phyloP scores from a whole-genome alignment of 768 basidiomycete genomes.

The Pholiota conissans region DNA sequence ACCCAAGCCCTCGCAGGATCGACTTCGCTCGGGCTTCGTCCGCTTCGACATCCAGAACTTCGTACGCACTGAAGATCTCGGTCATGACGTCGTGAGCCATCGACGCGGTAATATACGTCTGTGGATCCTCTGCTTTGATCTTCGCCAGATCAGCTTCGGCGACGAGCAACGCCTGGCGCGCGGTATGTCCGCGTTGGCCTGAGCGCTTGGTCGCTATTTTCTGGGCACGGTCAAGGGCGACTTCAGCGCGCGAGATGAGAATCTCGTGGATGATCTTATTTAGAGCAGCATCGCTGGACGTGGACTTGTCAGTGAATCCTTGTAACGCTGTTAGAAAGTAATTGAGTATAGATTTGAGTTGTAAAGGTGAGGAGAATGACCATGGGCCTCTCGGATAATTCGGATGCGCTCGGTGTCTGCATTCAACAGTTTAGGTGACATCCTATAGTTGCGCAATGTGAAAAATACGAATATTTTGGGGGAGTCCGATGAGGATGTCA shows the following conservation, averaged over 20 bases:
- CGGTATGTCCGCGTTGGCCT: constrained; percentile 57
- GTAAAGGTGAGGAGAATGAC: constrained; percentile 10
- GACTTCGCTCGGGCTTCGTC: constrained; percentile 48
- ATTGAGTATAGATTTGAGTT: not conserved
- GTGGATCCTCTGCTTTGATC: constrained; percentile 26
- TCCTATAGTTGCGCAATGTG: constrained; percentile 34
- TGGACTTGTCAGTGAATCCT: constrained; percentile 17
- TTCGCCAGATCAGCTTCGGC: constrained; percentile 41
- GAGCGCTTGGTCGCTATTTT: constrained; percentile 52
- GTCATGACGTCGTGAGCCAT: constrained; percentile 24
- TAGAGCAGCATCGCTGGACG: constrained; percentile 16
- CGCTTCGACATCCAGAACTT: constrained; percentile 34
- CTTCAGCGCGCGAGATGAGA: constrained; percentile 21
- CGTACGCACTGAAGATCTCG: constrained; percentile 28
- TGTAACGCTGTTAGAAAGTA: constrained; percentile 21
- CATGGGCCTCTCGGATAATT: constrained; percentile 28
- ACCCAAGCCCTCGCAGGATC: constrained; percentile 63
- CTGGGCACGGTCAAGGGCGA: constrained; percentile 33
- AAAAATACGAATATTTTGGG: constrained; percentile 32
- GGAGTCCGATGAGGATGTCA: constrained; percentile 30
- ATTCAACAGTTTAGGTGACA: constrained; percentile 26
- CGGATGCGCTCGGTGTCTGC: constrained; percentile 25
- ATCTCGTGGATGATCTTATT: constrained; percentile 25
- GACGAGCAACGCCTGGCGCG: constrained; percentile 49
- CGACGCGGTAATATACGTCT: constrained; percentile 27